phyloP scores from a whole-genome alignment of 2,329 filamentous ascomycete species.

The Fusarium secorum region DNA sequence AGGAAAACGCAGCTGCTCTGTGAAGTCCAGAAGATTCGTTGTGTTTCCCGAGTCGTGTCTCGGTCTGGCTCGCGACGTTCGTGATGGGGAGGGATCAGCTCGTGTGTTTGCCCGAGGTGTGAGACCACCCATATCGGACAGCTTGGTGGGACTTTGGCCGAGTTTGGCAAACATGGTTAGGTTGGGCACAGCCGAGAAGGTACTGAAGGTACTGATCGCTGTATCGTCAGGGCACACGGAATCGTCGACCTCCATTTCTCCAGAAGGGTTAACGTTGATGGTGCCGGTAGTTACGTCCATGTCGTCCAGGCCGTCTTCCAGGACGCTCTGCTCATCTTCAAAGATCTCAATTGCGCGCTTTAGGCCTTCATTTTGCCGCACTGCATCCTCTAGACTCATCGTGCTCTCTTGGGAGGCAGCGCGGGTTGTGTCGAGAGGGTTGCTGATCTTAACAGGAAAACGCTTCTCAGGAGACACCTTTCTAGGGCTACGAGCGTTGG shows the following conservation, averaged over 20 bases:
- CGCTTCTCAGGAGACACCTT: conserved; percentile 63
- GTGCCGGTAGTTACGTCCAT: conserved; percentile 36
- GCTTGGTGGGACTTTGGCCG: conserved; percentile 69
- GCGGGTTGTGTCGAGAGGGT: conserved; percentile 35
- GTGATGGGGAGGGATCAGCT: conserved; percentile 47
- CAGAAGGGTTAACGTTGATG: conserved; percentile 41
- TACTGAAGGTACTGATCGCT: conserved; percentile 83
- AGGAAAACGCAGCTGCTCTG: conserved; percentile 69
- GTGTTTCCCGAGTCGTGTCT: conserved; percentile 64
- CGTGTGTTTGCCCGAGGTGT: conserved; percentile 48
- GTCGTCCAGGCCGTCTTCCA: conserved; percentile 44
- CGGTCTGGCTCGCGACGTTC: conserved; percentile 47
- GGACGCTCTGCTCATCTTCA: conserved; percentile 58
- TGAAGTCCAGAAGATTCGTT: conserved; percentile 88
- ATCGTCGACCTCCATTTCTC: conserved; percentile 43
- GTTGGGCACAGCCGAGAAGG: conserved; percentile 88
- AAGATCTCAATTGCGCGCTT: conserved; percentile 69
- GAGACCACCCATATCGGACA: conserved; percentile 51
- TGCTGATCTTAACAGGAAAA: conserved; percentile 67
- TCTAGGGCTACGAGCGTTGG: conserved; percentile 54
- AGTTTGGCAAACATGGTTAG: conserved; percentile 83
- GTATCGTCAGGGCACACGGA: conserved; percentile 70
- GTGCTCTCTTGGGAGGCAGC: conserved; percentile 47
- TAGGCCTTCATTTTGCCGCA: conserved; percentile 63
- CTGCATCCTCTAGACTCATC: conserved; percentile 60